phyloP scores from a whole-genome alignment of 1,284 basidiomycete species.

The Malassezia slooffiae region DNA sequence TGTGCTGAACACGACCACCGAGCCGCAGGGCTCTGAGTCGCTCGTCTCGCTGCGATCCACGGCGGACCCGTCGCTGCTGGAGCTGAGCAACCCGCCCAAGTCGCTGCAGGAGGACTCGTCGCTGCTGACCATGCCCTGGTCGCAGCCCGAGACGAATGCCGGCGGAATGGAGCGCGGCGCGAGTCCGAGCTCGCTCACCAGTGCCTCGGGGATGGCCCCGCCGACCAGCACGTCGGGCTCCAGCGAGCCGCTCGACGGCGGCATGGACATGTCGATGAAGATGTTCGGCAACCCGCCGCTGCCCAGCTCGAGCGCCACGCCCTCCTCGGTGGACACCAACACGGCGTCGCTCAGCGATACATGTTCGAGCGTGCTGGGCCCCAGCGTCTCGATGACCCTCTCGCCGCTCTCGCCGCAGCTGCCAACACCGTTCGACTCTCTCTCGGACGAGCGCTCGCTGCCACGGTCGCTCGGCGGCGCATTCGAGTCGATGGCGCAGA shows the following conservation, averaged over 20 bases:
- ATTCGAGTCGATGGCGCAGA: too few relatives aligned
- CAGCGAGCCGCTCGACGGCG: conserved; percentile 4
- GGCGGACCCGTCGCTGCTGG: conserved; percentile 12
- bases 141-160: neutral
- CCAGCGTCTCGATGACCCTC: neutral
- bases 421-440: neutral
- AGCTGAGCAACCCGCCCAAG: conserved; percentile 2
- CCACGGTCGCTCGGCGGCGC: too few relatives aligned
- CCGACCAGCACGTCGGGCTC: conserved; percentile 1
- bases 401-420: conserved; percentile 15
- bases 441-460: too few relatives aligned
- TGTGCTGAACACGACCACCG: neutral
- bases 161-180: neutral
- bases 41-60: conserved; percentile 11
- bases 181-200: neutral
- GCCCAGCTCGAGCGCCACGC: neutral
- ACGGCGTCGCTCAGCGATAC: conserved; percentile 3
- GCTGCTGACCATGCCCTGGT: conserved; percentile 3
- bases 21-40: conserved; percentile 2
- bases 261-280: conserved; percentile 13
- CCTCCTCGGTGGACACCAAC: conserved; percentile 9
- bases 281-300: conserved; percentile 13
- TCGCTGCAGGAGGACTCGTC: conserved; percentile 1
- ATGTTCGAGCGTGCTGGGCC: neutral
- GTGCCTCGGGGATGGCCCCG: neutral